Conservation (phyloP, 2,329 filamentous ascomycete species). For the Tolypocladium ovalisporum region DNA sequence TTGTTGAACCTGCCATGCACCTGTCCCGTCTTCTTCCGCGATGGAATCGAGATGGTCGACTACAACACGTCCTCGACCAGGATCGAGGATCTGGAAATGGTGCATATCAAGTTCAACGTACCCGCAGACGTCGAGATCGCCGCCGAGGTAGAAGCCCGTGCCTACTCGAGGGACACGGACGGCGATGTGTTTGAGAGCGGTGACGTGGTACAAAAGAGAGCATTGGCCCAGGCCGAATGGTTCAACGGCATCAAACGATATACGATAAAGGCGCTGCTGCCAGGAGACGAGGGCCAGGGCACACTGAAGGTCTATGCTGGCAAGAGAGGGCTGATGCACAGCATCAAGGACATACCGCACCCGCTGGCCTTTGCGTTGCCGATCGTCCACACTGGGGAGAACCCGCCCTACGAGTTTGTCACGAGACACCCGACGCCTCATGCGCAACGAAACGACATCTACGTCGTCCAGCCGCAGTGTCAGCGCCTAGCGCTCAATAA, state of each 20-base stretch:
- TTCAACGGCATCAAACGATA: constrained; percentile 77
- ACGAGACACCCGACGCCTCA: constrained; percentile 91
- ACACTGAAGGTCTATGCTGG: constrained; percentile 87
- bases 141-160: constrained; percentile 81
- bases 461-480: constrained; percentile 94
- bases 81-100: constrained; percentile 86
- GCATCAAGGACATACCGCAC: constrained; percentile 91
- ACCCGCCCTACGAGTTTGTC: constrained; percentile 89
- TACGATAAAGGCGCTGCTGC: constrained; percentile 83
- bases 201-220: constrained; percentile 74
- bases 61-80: constrained; percentile 82
- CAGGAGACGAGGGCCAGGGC: constrained; percentile 83
- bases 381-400: constrained; percentile 80
- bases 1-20: constrained; percentile 78
- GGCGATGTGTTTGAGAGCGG: constrained; percentile 92
- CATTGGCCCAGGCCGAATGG: constrained; percentile 88
- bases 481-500: constrained; percentile 82
- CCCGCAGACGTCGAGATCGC: constrained; percentile 84
- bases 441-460: constrained; percentile 93
- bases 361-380: constrained; percentile 83
- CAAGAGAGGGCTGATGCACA: constrained; percentile 92
- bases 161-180: constrained; percentile 71
- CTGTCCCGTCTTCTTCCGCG: constrained; percentile 80
- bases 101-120: constrained; percentile 79
- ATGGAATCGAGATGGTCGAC: constrained; percentile 67